Evolutionary conservation across 73 alveolate species (phyloP).

Genomic region (Stentor roeselii): DNA sequence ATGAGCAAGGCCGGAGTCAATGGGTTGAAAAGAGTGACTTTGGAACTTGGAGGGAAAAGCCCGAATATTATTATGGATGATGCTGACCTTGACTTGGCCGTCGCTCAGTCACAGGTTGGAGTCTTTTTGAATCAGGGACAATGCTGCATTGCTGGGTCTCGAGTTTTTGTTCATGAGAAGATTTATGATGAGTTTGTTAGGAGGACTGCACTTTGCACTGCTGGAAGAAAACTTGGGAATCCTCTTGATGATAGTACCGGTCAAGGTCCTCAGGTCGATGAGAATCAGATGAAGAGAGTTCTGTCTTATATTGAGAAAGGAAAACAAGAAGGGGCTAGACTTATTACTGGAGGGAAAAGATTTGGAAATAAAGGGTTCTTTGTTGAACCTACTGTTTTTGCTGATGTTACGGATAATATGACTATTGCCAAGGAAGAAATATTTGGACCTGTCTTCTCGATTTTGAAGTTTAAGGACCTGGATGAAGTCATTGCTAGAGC

Average conservation of each 20-base stretch:
- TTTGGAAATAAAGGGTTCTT: conserved; percentile 75
- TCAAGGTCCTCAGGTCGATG: conserved; percentile 84
- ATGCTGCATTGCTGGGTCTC: conserved; percentile 83
- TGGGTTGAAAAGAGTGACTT: conserved; percentile 74
- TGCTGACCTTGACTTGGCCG: conserved; percentile 84
- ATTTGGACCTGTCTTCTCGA: conserved; percentile 83
- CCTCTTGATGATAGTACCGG: conserved; percentile 62
- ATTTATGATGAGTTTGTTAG: conserved; percentile 80
- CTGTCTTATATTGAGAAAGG: conserved; percentile 72
- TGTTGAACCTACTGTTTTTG: conserved; percentile 80
- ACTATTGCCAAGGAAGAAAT: conserved; percentile 83
- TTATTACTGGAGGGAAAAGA: conserved; percentile 84
- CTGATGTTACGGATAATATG: conserved; percentile 79
- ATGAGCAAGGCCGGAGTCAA: conserved; percentile 52
- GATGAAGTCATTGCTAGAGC: conserved; percentile 88
- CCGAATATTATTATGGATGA: conserved; percentile 82
- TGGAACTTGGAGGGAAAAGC: conserved; percentile 91
- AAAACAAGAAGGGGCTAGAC: conserved; percentile 78
- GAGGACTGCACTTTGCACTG: conserved; percentile 55
- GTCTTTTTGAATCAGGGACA: conserved; percentile 77
- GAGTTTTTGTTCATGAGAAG: conserved; percentile 86
- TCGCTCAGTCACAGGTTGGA: conserved; percentile 71
- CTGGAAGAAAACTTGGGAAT: conserved; percentile 66
- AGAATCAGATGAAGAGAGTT: conserved; percentile 63
- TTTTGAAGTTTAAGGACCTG: conserved; percentile 68